Evolutionary conservation across 2,329 filamentous ascomycete genomes (phyloP).

Genomic region (Apiospora phragmitis): DNA sequence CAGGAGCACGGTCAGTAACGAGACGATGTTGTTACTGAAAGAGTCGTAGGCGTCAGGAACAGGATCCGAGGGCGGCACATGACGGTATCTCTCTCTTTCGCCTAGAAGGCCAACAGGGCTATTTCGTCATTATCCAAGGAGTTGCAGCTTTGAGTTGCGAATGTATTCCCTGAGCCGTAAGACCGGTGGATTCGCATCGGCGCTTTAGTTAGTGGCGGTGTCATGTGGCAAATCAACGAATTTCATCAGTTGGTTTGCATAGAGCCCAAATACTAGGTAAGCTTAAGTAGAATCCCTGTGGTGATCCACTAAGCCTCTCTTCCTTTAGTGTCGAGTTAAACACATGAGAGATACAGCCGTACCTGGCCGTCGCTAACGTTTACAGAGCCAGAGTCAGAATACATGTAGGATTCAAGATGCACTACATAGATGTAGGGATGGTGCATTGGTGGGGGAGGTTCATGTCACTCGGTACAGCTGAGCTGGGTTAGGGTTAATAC

Average conservation of each 20-base stretch:
- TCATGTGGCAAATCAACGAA: conserved; percentile 6
- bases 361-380: neutral
- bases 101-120: neutral
- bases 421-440: neutral
- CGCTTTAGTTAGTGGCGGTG: conserved; percentile 1
- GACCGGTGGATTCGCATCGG: neutral
- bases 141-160: neutral
- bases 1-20: conserved; percentile 72
- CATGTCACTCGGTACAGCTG: neutral
- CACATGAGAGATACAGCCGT: neutral
- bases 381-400: neutral
- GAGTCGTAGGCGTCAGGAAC: conserved; percentile 95
- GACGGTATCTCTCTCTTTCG: neutral
- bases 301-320: neutral
- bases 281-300: neutral
- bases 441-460: neutral
- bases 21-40: conserved; percentile 92
- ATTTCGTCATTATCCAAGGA: neutral
- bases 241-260: neutral
- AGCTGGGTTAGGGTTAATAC: neutral
- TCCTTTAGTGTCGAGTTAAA: neutral
- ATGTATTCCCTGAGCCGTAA: neutral
- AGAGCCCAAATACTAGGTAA: neutral
- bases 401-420: neutral
- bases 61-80: conserved; percentile 59